A percentile compares a stretch with the other conserved stretches of the same genome.
phyloP scores from a whole-genome alignment of 192 early-diverging fungal genomes.

The Endogone sp. region DNA sequence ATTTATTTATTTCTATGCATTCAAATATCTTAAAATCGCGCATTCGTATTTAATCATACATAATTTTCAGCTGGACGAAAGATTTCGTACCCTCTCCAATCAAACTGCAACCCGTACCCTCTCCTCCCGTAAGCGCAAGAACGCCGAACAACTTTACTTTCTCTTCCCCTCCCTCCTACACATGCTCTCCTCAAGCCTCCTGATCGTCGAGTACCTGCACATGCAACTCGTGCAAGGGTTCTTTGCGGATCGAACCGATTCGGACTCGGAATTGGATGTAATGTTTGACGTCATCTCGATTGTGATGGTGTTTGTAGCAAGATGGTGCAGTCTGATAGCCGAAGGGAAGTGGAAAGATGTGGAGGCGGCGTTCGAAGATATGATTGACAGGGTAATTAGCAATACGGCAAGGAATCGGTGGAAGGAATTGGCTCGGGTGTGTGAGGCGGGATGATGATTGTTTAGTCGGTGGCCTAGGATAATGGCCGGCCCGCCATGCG shows the following conservation, averaged over 20 bases:
- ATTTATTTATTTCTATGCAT: no score
- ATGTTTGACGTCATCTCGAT: constrained; percentile 2
- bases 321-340: constrained; percentile 8
- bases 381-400: neutral
- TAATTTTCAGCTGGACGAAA: no score
- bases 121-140: constrained; percentile 23
- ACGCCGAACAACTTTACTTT: constrained; percentile 8
- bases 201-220: no score
- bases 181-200: no score
- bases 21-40: no score
- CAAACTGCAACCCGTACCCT: neutral
- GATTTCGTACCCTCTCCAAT: no score
- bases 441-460: no score
- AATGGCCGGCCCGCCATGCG: no score
- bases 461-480: no score
- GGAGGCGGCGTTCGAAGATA: constrained; percentile 5
- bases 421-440: no score
- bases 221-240: constrained; percentile 3
- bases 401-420: no score
- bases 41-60: no score
- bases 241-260: neutral
- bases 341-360: constrained; percentile 16
- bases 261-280: neutral
- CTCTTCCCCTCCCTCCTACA: constrained; percentile 6
- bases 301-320: constrained; percentile 13